Evolutionary conservation across 331 rosid genomes (phyloP).

Genomic region (Quercus phellos): DNA sequence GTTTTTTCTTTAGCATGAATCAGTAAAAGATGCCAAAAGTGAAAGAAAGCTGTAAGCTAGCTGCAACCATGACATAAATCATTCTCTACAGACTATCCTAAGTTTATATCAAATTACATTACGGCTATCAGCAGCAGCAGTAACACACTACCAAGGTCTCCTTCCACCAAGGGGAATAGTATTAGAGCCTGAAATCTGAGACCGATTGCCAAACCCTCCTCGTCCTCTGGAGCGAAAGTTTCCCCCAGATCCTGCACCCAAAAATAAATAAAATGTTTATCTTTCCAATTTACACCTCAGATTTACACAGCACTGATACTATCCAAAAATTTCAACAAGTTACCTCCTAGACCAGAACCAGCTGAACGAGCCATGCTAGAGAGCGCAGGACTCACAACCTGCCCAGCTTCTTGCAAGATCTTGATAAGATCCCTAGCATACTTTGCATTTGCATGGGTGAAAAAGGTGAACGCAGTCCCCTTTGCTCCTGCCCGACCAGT

Average conservation of each 20-base stretch:
- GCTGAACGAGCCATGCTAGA: slow-evolving; percentile 55
- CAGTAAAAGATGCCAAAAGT: not conserved
- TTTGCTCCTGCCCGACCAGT: slow-evolving; percentile 99
- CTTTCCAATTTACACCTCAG: slow-evolving; percentile 1
- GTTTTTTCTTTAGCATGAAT: no score
- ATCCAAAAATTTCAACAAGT: not conserved
- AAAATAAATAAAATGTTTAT: slow-evolving; percentile 4
- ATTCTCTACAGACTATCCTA: not conserved
- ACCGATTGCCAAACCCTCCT: slow-evolving; percentile 64
- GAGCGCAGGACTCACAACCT: slow-evolving; percentile 60
- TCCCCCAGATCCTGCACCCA: slow-evolving; percentile 54
- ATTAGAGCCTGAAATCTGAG: slow-evolving; percentile 68
- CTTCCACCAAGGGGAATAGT: slow-evolving; percentile 58
- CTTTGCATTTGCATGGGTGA: slow-evolving; percentile 70
- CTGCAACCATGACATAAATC: not conserved
- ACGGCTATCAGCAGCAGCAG: slow-evolving; percentile 5
- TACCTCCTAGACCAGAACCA: slow-evolving; percentile 63
- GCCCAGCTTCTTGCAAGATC: slow-evolving; percentile 88
- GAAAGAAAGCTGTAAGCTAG: not conserved
- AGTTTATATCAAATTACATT: not conserved
- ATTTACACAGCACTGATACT: not conserved
- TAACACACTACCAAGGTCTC: slow-evolving; percentile 53
- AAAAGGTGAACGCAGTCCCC: slow-evolving; percentile 85
- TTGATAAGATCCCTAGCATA: slow-evolving; percentile 68
- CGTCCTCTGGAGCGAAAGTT: slow-evolving; percentile 72